Evolutionary conservation across 2,329 filamentous ascomycete genomes (phyloP), one percentile per base, ranked within the genome.

Genomic region (Parascedosporium putredinis): DNA sequence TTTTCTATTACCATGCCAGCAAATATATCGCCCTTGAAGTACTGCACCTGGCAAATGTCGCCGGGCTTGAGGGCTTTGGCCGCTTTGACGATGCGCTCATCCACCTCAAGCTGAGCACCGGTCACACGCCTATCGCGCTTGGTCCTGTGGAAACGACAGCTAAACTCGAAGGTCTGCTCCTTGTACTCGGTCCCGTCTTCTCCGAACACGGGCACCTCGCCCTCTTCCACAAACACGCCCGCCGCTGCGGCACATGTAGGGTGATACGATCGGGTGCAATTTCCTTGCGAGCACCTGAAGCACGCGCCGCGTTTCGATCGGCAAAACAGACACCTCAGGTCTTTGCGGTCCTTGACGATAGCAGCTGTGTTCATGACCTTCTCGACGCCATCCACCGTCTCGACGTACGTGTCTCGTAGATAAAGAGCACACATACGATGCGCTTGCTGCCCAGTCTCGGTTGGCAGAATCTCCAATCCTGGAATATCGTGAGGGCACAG

Each of bases 221-320:
- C 87, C 58, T 88, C 81, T 62, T 98, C 91, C 45, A 96, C 83
- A 62, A 95, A 86, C 2, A 96, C 89, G 51, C 93, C 93, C 31
- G 90, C 91, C 20, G 91, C 83, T 6, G 89, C 84, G 2, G 93
- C 93, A 63, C 93, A 98, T 1, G 90, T 97, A 14, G 91, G 87
- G 63, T 98, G 93, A 66, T 96, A 98, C 7, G 91, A 85, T 55
- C 93, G 77, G 3, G 88, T 85, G 60, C 93, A 98, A 64, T 95
- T 97, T 71, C 90, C 91, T 57, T 88, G 84, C 1, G 88, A 94
- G 67, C 93, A 98, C 65, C 97, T 91, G 69, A 98, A 94, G 67
- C 91, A 96, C 14, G 88, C 88, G n/a, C 93, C 93, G 51, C 86
- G 86, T 65, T 93, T 94, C 27, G 89, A 94, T 29, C 90, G 87